Base-by-base conservation (phyloP, 805 yeast species). In the Candida awuae region DNA sequence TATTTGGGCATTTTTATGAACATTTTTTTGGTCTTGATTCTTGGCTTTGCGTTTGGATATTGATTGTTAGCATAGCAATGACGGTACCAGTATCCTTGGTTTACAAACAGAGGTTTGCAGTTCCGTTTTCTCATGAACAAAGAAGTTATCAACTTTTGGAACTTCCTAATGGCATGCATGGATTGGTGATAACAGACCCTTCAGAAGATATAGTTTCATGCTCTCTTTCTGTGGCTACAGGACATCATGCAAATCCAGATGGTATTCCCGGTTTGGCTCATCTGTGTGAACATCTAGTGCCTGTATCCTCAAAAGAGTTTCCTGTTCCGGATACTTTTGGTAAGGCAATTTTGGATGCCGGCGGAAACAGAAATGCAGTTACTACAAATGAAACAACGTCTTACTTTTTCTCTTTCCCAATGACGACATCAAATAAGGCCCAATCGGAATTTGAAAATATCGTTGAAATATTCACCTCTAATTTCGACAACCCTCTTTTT, bases 251-350 rank as follows among this genome's bases (percentile, higher is more conserved):
- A 34, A 97, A 90, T 48, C 90, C 94, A 1, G 65, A 62, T 6
- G 69, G 68, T 4, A 49, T 81, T 1, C 77, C 77, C 0, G 98
- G 98, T 0, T 54, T 90, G 27, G 97, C 97, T 0, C 98, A 90
- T 62, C 70, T 85, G 42, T 81, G 94, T 50, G 96, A 86, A 53
- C 95, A 86, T 56, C 66, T 82, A 68, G 39, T 78, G 3, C 60
- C 74, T 25, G 65, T 68, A 39, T 83, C 80, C 3, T 73, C 83
- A 0, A 74, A 70, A 48, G 59, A 66, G 36, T 78, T 56, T 45
- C 79, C 83, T 1, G 53, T 60, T 15, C 66, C 73, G 1, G 68
- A 65, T 28, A 49, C 51, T 19, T 74, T 73, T 44, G 69, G 69
- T 35, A 67, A 68, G 21, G 38, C 56, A 6, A 50, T 80, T 1